Base-by-base conservation (phyloP, 2,329 filamentous ascomycete species). In the Pseudogymnoascus sp. region DNA sequence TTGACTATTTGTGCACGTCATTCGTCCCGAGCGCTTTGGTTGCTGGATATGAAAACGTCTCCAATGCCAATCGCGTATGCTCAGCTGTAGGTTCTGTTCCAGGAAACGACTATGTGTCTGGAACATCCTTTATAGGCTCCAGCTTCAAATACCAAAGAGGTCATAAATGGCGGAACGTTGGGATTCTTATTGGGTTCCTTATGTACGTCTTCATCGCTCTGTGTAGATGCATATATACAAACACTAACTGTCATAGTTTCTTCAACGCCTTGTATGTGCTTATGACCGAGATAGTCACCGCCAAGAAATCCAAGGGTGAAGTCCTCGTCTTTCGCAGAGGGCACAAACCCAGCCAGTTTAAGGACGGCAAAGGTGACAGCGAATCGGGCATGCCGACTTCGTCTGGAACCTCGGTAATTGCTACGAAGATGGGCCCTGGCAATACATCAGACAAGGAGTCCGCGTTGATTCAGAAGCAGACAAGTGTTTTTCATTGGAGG, bases 251-350 rank as follows among this genome's bases (percentile, higher is more conserved):
- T 11, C 16, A 43, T 43, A 43, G 40, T 6, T 43, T 43, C 40
- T 43, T 43, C 40, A 43, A 43, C 19, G 56, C 75, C 41, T 79
- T 78, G 0, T 75, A 75, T 0, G 75, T 76, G 12, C 89, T 87
- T 87, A 79, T 82, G 1, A 84, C 86, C 6, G 88, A 91, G 73
- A 81, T 84, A 33, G 77, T 80, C 61, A 76, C 78, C 2, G 86
- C 88, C n/a, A 84, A 86, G 74, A 88, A 88, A 73, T 89, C 87
- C 33, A 91, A 89, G 79, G 89, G 89, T 62, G 89, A 92, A 70
- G 86, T 91, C 10, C 78, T 92, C 4, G 81, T 91, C 31, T 92
- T 91, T 78, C 86, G 86, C 64, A 84, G 87, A 60, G 87, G 88
- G 14, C 79, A 88, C 72, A 81, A 82, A 14, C 68, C 68, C 59